phyloP scores from a whole-genome alignment of 371 early-diverging fungal genomes.

The Coemansia sp. region DNA sequence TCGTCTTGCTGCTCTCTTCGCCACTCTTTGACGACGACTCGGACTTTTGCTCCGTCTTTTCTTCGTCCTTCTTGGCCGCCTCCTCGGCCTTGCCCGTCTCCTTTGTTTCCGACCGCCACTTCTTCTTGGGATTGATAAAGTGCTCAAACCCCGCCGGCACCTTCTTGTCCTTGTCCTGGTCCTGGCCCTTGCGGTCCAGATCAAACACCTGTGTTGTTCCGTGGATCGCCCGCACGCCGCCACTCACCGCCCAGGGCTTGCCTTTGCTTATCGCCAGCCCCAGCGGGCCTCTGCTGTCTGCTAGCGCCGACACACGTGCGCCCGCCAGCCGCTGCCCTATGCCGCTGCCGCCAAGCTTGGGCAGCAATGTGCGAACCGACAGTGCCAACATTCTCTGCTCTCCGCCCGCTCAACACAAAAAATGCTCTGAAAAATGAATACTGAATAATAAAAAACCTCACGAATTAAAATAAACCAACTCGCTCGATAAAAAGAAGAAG shows the following conservation, averaged over 20 bases:
- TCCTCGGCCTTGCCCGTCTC: slow-evolving; percentile 5
- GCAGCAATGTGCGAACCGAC: slow-evolving; percentile 2
- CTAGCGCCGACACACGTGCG: neutral
- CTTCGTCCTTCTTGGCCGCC: slow-evolving; percentile 8
- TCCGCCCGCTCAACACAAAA: too few relatives aligned
- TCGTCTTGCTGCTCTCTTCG: slow-evolving; percentile 3
- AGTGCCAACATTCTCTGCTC: neutral
- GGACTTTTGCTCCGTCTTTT: slow-evolving; percentile 20
- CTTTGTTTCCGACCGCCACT: slow-evolving; percentile 15
- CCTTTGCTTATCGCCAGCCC: neutral
- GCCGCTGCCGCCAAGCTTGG: neutral
- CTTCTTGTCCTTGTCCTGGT: slow-evolving; percentile 15
- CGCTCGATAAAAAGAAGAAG: too few relatives aligned
- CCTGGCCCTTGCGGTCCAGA: neutral
- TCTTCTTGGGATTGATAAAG: slow-evolving; percentile 56
- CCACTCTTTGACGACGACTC: neutral
- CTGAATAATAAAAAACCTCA: neutral
- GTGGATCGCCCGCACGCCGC: slow-evolving; percentile 36
- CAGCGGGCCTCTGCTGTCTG: neutral
- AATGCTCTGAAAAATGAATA: neutral
- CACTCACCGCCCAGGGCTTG: neutral
- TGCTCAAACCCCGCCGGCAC: slow-evolving; percentile 53
- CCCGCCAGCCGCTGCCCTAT: neutral
- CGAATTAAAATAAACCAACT: neutral
- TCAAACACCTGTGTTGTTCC: slow-evolving; percentile 21